phyloP scores from a whole-genome alignment of 306 rosid species.

The Prunus mume region DNA sequence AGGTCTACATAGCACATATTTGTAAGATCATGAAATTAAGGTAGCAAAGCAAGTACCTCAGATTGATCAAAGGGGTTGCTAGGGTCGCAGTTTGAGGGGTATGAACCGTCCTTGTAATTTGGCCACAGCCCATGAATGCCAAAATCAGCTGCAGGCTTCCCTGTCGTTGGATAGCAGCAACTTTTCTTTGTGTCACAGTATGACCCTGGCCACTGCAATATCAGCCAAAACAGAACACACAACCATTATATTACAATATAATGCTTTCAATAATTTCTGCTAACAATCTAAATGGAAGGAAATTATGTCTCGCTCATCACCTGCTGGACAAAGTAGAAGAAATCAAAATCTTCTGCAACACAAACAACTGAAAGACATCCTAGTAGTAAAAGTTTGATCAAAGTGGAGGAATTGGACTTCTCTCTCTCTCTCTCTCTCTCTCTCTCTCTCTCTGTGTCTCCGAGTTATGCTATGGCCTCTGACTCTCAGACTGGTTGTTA shows the following conservation, averaged over 20 bases:
- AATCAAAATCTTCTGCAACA: conserved; percentile 60
- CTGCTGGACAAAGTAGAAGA: conserved; percentile 89
- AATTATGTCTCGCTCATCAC: conserved; percentile 23
- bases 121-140: conserved; percentile 82
- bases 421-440: conserved; percentile 3
- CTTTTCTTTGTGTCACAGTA: conserved; percentile 65
- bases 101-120: conserved; percentile 60
- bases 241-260: neutral
- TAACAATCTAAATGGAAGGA: no score
- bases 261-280: no score
- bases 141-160: conserved; percentile 71
- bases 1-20: neutral
- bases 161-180: conserved; percentile 68
- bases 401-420: conserved; percentile 29
- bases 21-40: neutral
- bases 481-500: conserved; percentile 6
- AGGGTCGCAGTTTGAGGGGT: conserved; percentile 70
- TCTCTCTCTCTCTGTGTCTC: neutral
- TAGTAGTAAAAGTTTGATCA: conserved; percentile 42
- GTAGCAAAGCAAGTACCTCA: conserved; percentile 32
- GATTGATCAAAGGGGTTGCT: conserved; percentile 68
- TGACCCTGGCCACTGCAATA: conserved; percentile 74
- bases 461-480: neutral
- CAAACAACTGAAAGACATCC: conserved; percentile 47
- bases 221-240: neutral